These are phyloP conservation scores for Infundibulicybe gibba DNA, from an alignment of 768 basidiomycete species.

Conservation along the genomic window DNA sequence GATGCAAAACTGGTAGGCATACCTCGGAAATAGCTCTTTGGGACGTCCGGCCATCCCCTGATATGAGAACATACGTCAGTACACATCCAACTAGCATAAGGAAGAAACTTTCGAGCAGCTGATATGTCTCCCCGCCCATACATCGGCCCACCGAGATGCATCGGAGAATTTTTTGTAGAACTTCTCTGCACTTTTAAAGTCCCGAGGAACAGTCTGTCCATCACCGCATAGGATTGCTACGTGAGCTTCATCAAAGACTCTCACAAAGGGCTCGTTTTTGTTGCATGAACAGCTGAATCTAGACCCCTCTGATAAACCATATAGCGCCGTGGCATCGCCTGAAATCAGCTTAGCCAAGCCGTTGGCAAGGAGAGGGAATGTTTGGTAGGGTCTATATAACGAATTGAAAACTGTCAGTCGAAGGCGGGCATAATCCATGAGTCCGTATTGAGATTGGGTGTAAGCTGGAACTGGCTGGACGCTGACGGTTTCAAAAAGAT, in stretches of 20 bases:
- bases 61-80: background rate
- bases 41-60: constrained; percentile 20
- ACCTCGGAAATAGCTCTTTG: constrained; percentile 20
- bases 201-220: constrained; percentile 22
- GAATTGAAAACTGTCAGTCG: constrained; percentile 24
- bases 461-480: constrained; percentile 29
- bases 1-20: background rate
- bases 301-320: constrained; percentile 10
- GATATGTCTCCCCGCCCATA: constrained; percentile 23
- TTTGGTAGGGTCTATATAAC: constrained; percentile 30
- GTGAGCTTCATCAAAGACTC: constrained; percentile 12
- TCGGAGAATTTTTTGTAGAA: constrained; percentile 20
- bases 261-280: background rate
- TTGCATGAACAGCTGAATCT: constrained; percentile 28
- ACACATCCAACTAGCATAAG: background rate
- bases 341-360: constrained; percentile 29
- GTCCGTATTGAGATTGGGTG: constrained; percentile 24
- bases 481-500: constrained; percentile 24
- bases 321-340: constrained; percentile 26
- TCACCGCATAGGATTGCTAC: constrained; percentile 30
- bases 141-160: constrained; percentile 24
- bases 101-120: constrained; percentile 25
- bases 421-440: constrained; percentile 30
- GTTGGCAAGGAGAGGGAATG: constrained; percentile 27
- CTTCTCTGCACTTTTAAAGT: constrained; percentile 20